Evolutionary conservation across 164 flowering plant species (phyloP).

Genomic region (Liriodendron chinense): DNA sequence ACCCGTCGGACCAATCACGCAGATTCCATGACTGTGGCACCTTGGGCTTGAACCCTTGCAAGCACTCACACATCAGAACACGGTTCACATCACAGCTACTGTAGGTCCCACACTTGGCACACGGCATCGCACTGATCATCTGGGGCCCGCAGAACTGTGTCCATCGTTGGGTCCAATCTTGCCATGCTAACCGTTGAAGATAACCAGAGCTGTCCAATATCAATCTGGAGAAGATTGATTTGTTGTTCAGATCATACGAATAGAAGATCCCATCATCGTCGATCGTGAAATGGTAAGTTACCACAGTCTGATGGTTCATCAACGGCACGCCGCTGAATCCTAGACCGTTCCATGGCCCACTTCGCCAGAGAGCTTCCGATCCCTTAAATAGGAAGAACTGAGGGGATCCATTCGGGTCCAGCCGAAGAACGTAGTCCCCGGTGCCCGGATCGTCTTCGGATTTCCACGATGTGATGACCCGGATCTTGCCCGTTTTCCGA

Average conservation of each 20-base stretch:
- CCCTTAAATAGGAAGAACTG: slow-evolving; percentile 20
- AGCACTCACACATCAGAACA: slow-evolving; percentile 23
- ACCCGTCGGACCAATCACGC: slow-evolving; percentile 23
- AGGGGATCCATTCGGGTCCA: slow-evolving; percentile 35
- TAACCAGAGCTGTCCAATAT: slow-evolving; percentile 20
- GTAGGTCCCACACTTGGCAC: slow-evolving; percentile 29
- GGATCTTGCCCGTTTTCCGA: slow-evolving; percentile 11
- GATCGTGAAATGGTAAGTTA: slow-evolving; percentile 18
- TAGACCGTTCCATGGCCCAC: slow-evolving; percentile 64
- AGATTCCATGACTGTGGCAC: slow-evolving; percentile 8
- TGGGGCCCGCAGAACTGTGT: slow-evolving; percentile 13
- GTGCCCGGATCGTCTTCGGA: slow-evolving; percentile 36
- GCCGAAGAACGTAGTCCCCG: slow-evolving; percentile 32
- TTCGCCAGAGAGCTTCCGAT: slow-evolving; percentile 16
- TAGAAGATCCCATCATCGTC: slow-evolving; percentile 34
- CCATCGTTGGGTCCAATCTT: neutral
- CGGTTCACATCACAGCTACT: slow-evolving; percentile 26
- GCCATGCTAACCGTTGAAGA: slow-evolving; percentile 21
- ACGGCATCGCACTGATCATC: slow-evolving; percentile 31
- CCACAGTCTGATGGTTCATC: slow-evolving; percentile 20
- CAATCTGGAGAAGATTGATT: slow-evolving; percentile 31
- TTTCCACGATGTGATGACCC: slow-evolving; percentile 31
- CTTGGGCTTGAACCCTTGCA: slow-evolving; percentile 28
- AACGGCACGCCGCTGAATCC: slow-evolving; percentile 64
- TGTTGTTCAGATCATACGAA: slow-evolving; percentile 18